Evolutionary conservation across 2,329 filamentous ascomycete species (phyloP).

Genomic region (Colletotrichum liaoningense): DNA sequence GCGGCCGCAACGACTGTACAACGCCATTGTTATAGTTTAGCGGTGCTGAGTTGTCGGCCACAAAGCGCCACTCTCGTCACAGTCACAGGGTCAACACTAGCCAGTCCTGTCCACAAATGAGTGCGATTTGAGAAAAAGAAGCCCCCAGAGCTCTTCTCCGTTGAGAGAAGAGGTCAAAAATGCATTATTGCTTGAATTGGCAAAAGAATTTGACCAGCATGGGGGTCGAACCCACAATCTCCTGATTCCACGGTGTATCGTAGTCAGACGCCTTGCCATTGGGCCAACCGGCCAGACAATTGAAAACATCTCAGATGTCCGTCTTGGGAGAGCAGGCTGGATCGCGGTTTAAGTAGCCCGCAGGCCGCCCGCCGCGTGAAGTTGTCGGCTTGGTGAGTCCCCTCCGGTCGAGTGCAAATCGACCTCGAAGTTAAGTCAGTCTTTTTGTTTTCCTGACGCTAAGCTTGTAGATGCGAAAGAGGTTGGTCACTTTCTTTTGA

Average conservation of each 20-base stretch:
- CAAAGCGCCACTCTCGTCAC: not conserved
- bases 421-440: too few species aligned
- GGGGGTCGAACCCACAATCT: conserved; percentile 37
- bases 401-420: too few species aligned
- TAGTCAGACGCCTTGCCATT: conserved; percentile 58
- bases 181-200: not conserved
- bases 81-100: not conserved
- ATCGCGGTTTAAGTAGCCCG: not conserved
- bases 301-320: not conserved
- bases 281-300: conserved; percentile 43
- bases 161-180: too few species aligned
- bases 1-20: not conserved
- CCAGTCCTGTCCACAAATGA: not conserved
- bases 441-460: too few species aligned
- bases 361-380: too few species aligned
- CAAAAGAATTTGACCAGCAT: conserved; percentile 28
- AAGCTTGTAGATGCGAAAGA: too few species aligned
- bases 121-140: not conserved
- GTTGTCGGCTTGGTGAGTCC: too few species aligned
- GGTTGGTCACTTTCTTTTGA: too few species aligned
- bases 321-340: too few species aligned
- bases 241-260: conserved; percentile 40
- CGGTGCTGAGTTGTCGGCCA: not conserved
- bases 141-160: not conserved
- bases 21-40: not conserved